A percentile compares a stretch with the other conserved stretches of the same genome.
Conservation (phyloP, 768 basidiomycete genomes). For the Lyophyllum decastes region DNA sequence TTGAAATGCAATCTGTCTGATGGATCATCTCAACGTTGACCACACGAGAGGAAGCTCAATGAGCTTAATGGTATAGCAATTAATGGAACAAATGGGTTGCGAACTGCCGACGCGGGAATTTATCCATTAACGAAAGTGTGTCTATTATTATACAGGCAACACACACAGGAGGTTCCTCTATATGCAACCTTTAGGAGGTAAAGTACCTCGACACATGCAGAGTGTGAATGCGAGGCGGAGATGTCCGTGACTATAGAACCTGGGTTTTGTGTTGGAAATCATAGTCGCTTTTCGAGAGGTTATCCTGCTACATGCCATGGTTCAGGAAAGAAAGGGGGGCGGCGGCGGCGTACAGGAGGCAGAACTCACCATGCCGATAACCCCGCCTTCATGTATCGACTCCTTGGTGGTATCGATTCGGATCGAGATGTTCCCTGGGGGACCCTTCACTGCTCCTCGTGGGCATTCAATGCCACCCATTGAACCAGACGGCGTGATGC, state of each 20-base stretch:
- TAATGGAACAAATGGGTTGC: too few relatives aligned
- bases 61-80: too few relatives aligned
- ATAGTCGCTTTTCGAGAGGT: neutral
- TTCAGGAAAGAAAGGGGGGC: neutral
- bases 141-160: too few relatives aligned
- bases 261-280: neutral
- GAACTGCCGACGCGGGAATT: too few relatives aligned
- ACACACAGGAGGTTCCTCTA: too few relatives aligned
- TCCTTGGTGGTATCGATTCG: conserved; percentile 11
- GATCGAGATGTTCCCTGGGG: conserved; percentile 3
- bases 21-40: too few relatives aligned
- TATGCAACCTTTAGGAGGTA: too few relatives aligned
- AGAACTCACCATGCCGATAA: neutral
- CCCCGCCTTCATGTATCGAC: neutral
- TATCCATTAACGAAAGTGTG: too few relatives aligned
- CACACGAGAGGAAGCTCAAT: too few relatives aligned
- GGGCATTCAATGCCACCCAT: neutral
- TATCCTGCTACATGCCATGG: neutral
- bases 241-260: conserved; percentile 16
- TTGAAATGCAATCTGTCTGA: too few relatives aligned
- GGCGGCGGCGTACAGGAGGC: neutral
- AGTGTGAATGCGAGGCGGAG: too few relatives aligned
- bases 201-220: too few relatives aligned
- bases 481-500: conserved; percentile 1
- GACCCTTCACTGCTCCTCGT: neutral